Evolutionary conservation across 306 rosid species (phyloP).

Genomic region (Castanopsis chinensis): DNA sequence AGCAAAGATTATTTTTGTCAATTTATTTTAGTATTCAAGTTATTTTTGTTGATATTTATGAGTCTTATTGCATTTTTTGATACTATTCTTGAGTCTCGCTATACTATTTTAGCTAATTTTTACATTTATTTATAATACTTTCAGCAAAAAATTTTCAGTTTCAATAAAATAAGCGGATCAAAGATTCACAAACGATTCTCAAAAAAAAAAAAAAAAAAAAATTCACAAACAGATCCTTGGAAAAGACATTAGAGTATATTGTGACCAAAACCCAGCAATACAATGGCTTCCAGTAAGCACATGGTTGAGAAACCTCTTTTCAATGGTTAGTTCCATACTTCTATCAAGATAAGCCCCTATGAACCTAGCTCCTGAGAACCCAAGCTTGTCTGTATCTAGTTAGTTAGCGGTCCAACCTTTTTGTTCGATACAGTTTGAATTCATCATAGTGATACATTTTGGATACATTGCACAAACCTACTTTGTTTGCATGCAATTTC

Average conservation of each 20-base stretch:
- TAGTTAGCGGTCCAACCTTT: background rate
- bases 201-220: too few species aligned
- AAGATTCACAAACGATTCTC: too few species aligned
- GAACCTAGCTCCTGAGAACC: background rate
- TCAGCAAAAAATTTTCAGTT: too few species aligned
- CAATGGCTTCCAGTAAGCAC: conserved; percentile 1
- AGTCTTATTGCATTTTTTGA: too few species aligned
- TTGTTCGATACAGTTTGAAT: background rate
- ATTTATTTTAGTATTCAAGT: too few species aligned
- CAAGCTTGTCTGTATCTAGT: background rate
- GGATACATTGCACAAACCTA: background rate
- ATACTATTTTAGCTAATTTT: too few species aligned
- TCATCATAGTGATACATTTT: background rate
- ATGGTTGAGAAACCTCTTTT: background rate
- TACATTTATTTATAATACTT: too few species aligned
- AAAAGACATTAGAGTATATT: background rate
- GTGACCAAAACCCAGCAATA: conserved; percentile 7
- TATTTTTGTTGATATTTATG: too few species aligned
- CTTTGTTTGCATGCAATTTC: background rate
- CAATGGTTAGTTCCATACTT: background rate
- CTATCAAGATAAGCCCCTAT: background rate
- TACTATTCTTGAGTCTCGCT: too few species aligned
- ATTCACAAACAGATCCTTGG: too few species aligned
- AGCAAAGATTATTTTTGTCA: too few species aligned
- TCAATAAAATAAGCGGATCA: too few species aligned